These are phyloP conservation scores for Quercus lobata DNA, from an alignment of 331 rosid genomes.

Conservation along the genomic window DNA sequence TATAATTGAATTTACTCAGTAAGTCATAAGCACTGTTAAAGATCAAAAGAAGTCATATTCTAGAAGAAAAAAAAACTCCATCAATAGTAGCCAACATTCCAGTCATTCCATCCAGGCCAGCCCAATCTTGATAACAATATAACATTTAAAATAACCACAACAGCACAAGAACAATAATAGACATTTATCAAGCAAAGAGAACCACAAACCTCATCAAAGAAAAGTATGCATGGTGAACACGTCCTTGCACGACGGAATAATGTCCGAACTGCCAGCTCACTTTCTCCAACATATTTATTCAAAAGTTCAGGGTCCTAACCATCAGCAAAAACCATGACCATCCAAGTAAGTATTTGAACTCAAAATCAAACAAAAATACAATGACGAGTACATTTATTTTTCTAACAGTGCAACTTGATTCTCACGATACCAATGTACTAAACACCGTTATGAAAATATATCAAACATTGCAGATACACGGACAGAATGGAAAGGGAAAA, in stretches of 20 bases:
- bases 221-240: constrained; percentile 80
- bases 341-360: neutral
- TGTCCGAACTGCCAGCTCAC: constrained; percentile 74
- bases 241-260: constrained; percentile 79
- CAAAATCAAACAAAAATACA: constrained; percentile 2
- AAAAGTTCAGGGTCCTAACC: constrained; percentile 79
- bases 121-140: neutral
- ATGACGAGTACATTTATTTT: neutral
- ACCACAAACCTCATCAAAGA: constrained; percentile 78
- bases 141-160: neutral
- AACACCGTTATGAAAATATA: neutral
- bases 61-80: neutral
- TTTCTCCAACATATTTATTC: constrained; percentile 93
- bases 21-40: neutral
- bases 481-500: neutral
- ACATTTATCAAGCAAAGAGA: constrained; percentile 3
- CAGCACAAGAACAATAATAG: neutral
- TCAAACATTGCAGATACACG: neutral
- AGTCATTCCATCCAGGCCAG: no score
- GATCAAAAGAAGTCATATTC: neutral
- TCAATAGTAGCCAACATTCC: neutral
- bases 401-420: neutral
- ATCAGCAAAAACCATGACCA: neutral
- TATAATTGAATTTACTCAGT: neutral
- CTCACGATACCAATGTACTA: neutral